Conservation (phyloP, 192 early-diverging fungal genomes). For the Phycomyces nitens region DNA sequence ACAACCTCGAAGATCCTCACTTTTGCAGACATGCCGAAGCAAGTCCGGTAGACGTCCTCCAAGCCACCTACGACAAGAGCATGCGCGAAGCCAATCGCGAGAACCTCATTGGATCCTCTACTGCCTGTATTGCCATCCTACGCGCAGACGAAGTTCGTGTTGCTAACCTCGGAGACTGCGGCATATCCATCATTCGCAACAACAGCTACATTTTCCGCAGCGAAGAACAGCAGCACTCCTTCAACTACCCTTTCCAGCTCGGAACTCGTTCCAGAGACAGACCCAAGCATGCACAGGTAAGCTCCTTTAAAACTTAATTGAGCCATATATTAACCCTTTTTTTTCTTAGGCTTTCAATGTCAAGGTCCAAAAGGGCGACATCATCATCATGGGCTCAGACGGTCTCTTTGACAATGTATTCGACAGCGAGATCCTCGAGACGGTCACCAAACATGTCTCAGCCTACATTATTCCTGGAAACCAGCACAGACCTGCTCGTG, state of each 20-base stretch:
- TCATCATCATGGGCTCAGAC: constrained; percentile 90
- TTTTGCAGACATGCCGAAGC: constrained; percentile 78
- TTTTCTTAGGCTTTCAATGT: constrained; percentile 54
- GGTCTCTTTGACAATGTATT: constrained; percentile 97
- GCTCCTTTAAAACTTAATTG: background rate
- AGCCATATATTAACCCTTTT: background rate
- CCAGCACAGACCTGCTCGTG: constrained; percentile 39
- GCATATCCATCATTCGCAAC: constrained; percentile 80
- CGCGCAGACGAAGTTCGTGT: constrained; percentile 89
- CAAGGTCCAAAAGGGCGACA: constrained; percentile 86
- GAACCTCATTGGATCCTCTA: constrained; percentile 84
- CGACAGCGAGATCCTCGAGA: constrained; percentile 90
- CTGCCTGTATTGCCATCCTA: constrained; percentile 84
- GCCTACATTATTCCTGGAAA: constrained; percentile 25
- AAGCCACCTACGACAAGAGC: constrained; percentile 72
- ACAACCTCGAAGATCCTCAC: constrained; percentile 75
- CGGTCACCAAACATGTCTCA: constrained; percentile 29
- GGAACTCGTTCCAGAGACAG: constrained; percentile 76
- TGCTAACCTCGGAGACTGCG: constrained; percentile 93
- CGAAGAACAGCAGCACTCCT: constrained; percentile 97
- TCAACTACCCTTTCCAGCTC: constrained; percentile 96
- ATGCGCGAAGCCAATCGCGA: constrained; percentile 66
- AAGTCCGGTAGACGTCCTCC: constrained; percentile 76
- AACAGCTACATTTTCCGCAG: constrained; percentile 86
- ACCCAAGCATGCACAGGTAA: constrained; percentile 74